Base-by-base conservation (phyloP, 163 green algal genomes). In the Chlorella variabilis region DNA sequence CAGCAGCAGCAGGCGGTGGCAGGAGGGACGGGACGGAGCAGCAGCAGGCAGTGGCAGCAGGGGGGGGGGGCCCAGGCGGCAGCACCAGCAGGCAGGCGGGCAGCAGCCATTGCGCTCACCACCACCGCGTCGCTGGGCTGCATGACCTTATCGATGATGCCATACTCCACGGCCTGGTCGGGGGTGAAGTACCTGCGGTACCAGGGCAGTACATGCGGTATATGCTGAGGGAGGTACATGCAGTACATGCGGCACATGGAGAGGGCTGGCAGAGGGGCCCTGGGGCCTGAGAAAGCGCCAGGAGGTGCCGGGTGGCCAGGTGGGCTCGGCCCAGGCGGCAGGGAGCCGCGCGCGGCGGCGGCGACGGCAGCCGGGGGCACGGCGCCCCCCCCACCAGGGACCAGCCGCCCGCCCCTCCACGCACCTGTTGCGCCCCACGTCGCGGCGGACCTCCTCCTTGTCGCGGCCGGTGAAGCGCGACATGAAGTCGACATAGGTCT, bases 111-210 rank as follows among this genome's bases (percentile, higher is more conserved):
- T 54, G 11, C 11, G 62, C 73, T 80, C 56, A 80, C 73, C 73
- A 83, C 86, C 56, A 92, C 70, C 4, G 78, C 68, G 13, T 90
- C 87, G 38, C 80, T 84, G 45, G 85, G 84, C 34, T 84, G 75
- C 31, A 96, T 85, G 31, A 94, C 90, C 36, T 80, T 83, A 82
- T 97, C 93, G 63, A 97, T 93, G 36, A 97, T 68, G 20, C 93
- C 93, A 48, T 96, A 97, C 74, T 96, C 91, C 51, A 95, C 93
- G 15, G 92, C 92, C 71, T 93, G 75, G 31, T 92, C 76, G 6
- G 93, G 92, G 6, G 92, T 96, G 86, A 95, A 96, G 81, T 95
- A 97, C 36, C 85, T 88, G 71, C 74, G n/a, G n/a, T n/a, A n/a
- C n/a, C n/a, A n/a, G n/a, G n/a, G n/a, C n/a, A n/a, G n/a, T n/a